A percentile compares a stretch with the other conserved stretches of the same genome.
phyloP scores from a whole-genome alignment of 2,329 filamentous ascomycete genomes.

The Diaporthe destruens region DNA sequence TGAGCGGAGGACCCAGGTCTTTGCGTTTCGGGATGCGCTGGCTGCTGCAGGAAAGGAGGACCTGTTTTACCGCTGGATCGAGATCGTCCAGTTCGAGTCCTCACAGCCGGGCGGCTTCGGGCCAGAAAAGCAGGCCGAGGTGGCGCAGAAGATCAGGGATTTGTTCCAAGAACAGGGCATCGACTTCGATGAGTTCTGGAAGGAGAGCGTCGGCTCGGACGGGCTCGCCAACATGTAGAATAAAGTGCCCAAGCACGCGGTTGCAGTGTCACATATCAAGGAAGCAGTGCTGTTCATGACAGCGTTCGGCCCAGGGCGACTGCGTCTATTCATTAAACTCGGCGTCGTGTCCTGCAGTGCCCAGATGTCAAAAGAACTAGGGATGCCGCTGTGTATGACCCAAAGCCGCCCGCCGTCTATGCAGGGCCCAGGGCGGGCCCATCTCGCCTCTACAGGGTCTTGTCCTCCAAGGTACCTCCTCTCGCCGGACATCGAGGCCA shows the following conservation, averaged over 20 bases:
- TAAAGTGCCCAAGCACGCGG: neutral
- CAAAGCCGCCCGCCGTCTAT: constrained; percentile 13
- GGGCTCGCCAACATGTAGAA: constrained; percentile 48
- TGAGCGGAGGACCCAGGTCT: constrained; percentile 78
- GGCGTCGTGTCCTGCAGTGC: constrained; percentile 10
- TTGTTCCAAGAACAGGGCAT: constrained; percentile 81
- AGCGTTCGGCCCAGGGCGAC: neutral
- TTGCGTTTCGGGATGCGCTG: constrained; percentile 83
- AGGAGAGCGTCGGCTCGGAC: constrained; percentile 67
- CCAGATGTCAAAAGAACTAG: neutral
- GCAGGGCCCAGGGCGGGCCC: neutral
- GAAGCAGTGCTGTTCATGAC: neutral
- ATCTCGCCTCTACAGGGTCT: neutral
- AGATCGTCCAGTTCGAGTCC: constrained; percentile 90
- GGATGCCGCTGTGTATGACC: constrained; percentile 23
- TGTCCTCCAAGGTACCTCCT: neutral
- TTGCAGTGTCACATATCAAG: constrained; percentile 2
- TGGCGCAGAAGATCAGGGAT: constrained; percentile 79
- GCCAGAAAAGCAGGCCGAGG: constrained; percentile 76
- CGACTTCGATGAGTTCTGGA: constrained; percentile 87
- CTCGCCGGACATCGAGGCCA: neutral
- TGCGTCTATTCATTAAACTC: neutral
- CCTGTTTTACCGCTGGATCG: constrained; percentile 92
- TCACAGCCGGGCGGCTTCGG: constrained; percentile 84
- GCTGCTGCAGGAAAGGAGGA: constrained; percentile 84